phyloP scores from a whole-genome alignment of 2,329 filamentous ascomycete genomes.

The Botrytis fabae region DNA sequence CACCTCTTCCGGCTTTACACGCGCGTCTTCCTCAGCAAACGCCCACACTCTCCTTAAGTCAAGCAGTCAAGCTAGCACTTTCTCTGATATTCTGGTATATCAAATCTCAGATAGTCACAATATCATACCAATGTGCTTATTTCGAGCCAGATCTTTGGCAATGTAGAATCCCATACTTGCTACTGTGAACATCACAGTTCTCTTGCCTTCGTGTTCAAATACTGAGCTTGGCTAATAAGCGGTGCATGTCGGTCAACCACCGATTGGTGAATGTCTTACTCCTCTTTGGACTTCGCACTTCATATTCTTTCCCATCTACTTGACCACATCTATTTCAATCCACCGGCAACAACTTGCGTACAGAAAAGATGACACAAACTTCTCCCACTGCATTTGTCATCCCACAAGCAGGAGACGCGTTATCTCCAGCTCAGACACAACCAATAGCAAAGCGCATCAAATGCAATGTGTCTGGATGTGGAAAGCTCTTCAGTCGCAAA shows the following conservation, averaged over 20 bases:
- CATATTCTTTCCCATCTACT: not conserved
- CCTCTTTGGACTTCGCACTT: not conserved
- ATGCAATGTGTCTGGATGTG: conserved; percentile 31
- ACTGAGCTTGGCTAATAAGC: conserved; percentile 4
- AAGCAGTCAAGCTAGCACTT: not conserved
- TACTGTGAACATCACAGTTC: not conserved
- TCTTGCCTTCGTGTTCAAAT: not conserved
- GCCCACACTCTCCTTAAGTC: not conserved
- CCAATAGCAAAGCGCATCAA: conserved; percentile 1
- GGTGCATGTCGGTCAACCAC: not conserved
- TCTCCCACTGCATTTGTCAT: conserved; percentile 5
- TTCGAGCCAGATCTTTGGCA: too few species aligned
- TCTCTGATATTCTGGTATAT: not conserved
- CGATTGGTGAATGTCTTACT: conserved; percentile 1
- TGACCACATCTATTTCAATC: conserved; percentile 1
- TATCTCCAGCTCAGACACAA: not conserved
- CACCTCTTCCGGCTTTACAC: not conserved
- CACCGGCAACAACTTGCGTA: conserved; percentile 13
- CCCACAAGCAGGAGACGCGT: not conserved
- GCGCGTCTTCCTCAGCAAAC: not conserved
- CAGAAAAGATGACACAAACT: conserved; percentile 7
- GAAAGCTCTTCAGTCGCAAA: conserved; percentile 34
- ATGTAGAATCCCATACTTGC: not conserved
- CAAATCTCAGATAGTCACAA: not conserved
- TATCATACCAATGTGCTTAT: not conserved